phyloP scores from a whole-genome alignment of 345 rosid species.

The Bruguiera gymnorhiza region DNA sequence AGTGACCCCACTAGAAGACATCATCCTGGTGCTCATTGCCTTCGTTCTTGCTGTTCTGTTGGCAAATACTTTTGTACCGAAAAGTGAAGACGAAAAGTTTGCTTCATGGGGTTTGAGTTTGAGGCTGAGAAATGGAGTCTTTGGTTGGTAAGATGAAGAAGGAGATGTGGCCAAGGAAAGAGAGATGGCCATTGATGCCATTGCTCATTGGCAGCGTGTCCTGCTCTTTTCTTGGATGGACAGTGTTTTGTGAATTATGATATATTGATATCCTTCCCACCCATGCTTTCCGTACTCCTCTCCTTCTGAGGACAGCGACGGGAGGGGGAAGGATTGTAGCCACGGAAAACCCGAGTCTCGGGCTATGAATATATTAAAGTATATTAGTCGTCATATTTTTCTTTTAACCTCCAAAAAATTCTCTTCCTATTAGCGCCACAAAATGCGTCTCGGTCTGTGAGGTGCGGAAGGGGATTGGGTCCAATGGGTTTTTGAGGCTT shows the following conservation, averaged over 20 bases:
- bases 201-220: neutral
- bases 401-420: too few species aligned
- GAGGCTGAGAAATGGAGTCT: slow-evolving; percentile 18
- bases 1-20: slow-evolving; percentile 23
- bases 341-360: too few species aligned
- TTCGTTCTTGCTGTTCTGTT: slow-evolving; percentile 14
- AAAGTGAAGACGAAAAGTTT: slow-evolving; percentile 18
- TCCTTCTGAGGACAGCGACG: too few species aligned
- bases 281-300: too few species aligned
- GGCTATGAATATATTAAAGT: too few species aligned
- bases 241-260: neutral
- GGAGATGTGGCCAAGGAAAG: slow-evolving; percentile 33
- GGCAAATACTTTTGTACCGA: slow-evolving; percentile 18
- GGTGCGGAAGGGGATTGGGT: too few species aligned
- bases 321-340: too few species aligned
- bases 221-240: slow-evolving; percentile 5
- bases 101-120: slow-evolving; percentile 21
- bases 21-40: slow-evolving; percentile 19
- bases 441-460: too few species aligned
- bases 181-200: slow-evolving; percentile 39
- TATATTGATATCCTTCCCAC: too few species aligned
- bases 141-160: slow-evolving; percentile 15
- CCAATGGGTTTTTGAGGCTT: too few species aligned
- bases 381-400: too few species aligned
- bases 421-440: too few species aligned